phyloP scores from a whole-genome alignment of 2,329 filamentous ascomycete species.

The Aspergillus sp. region DNA sequence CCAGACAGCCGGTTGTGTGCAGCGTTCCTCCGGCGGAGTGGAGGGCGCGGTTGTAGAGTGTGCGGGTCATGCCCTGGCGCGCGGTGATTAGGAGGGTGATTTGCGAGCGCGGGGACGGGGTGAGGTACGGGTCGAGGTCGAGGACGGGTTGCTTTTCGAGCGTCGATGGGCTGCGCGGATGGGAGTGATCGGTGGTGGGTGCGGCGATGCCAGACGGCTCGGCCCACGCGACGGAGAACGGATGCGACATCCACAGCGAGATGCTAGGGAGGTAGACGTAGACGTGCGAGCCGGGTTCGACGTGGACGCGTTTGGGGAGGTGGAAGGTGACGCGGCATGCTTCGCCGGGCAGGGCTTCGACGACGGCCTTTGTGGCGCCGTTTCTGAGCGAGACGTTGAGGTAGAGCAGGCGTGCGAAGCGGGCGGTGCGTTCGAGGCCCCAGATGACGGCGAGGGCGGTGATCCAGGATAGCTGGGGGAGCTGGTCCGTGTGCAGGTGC shows the following conservation, averaged over 20 bases:
- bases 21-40: slow-evolving; percentile 42
- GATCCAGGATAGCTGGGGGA: slow-evolving; percentile 35
- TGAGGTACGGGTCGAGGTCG: slow-evolving; percentile 15
- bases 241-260: slow-evolving; percentile 40
- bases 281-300: slow-evolving; percentile 50
- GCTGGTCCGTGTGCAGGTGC: slow-evolving; percentile 33
- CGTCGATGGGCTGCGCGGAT: slow-evolving; percentile 10
- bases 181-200: slow-evolving; percentile 11
- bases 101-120: slow-evolving; percentile 22
- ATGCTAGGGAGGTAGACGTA: slow-evolving; percentile 50
- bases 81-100: slow-evolving; percentile 52
- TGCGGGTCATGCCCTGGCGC: slow-evolving; percentile 54
- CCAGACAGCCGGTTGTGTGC: slow-evolving; percentile 48
- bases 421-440: slow-evolving; percentile 35
- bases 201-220: slow-evolving; percentile 24
- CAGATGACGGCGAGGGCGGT: slow-evolving; percentile 30
- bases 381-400: slow-evolving; percentile 44
- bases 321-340: slow-evolving; percentile 54
- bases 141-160: slow-evolving; percentile 25
- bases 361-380: slow-evolving; percentile 43
- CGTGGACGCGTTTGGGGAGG: slow-evolving; percentile 44
- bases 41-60: slow-evolving; percentile 49
- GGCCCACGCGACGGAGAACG: slow-evolving; percentile 41
- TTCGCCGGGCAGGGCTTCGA: slow-evolving; percentile 52
- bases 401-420: slow-evolving; percentile 42